A percentile compares a stretch with the other conserved stretches of the same genome.
Evolutionary conservation across 2,329 filamentous ascomycete genomes (phyloP).

Genomic region (Rosellinia necatrix): DNA sequence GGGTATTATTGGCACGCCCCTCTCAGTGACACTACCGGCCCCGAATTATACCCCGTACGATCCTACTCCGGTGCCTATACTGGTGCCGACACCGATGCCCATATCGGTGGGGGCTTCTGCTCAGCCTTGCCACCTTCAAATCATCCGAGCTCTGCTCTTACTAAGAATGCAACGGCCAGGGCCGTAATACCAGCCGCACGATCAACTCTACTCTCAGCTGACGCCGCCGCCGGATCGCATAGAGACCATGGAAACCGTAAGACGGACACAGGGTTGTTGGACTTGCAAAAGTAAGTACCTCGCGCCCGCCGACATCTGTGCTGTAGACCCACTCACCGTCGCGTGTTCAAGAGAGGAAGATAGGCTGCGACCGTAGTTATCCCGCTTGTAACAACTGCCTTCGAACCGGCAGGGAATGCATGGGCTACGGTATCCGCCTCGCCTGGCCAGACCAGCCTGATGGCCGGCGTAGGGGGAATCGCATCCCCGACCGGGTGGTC

Average conservation of each 20-base stretch:
- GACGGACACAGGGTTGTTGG: slow-evolving; percentile 47
- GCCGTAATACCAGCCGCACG: slow-evolving; percentile 28
- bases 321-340: slow-evolving; percentile 23
- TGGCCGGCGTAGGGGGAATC: slow-evolving; percentile 44
- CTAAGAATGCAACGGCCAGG: slow-evolving; percentile 39
- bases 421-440: slow-evolving; percentile 52
- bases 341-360: slow-evolving; percentile 48
- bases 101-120: slow-evolving; percentile 29
- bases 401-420: slow-evolving; percentile 47
- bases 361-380: slow-evolving; percentile 51
- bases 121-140: slow-evolving; percentile 36
- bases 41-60: slow-evolving; percentile 16
- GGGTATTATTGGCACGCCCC: slow-evolving; percentile 18
- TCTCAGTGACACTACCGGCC: not conserved
- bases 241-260: slow-evolving; percentile 39
- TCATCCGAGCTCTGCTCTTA: slow-evolving; percentile 30
- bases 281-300: slow-evolving; percentile 52
- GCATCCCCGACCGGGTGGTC: slow-evolving; percentile 40
- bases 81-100: too few relatives aligned
- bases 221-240: slow-evolving; percentile 22
- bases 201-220: slow-evolving; percentile 33
- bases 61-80: too few relatives aligned
- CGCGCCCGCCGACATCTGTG: too few relatives aligned
- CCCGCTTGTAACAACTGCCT: slow-evolving; percentile 51
- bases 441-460: slow-evolving; percentile 54